These are phyloP conservation scores for Rhizoclosmatium sp. DNA, from an alignment of 192 early-diverging fungal genomes.

Conservation along the genomic window DNA sequence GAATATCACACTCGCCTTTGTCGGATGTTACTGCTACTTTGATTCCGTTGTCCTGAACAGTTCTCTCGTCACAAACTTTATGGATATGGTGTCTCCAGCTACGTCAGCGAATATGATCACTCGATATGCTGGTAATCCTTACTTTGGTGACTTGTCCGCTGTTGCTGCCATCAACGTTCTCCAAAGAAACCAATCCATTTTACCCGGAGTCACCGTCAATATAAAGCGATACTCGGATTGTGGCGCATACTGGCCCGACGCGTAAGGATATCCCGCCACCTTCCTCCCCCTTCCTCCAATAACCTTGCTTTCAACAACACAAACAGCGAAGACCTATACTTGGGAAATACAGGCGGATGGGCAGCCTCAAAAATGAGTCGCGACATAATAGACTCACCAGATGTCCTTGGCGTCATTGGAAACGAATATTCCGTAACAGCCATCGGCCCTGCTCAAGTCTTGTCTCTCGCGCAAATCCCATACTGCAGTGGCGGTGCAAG, in stretches of 20 bases:
- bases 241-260: constrained; percentile 5
- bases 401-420: constrained; percentile 10
- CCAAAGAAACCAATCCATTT: not conserved
- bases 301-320: not conserved
- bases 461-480: constrained; percentile 19
- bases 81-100: not conserved
- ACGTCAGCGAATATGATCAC: not conserved
- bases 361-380: not conserved
- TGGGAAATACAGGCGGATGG: constrained; percentile 14
- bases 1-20: not conserved
- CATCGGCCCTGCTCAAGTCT: not conserved
- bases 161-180: not conserved
- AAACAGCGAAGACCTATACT: not conserved
- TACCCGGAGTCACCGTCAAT: constrained; percentile 11
- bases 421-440: constrained; percentile 9
- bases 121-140: not conserved
- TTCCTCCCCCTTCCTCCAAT: too few relatives aligned
- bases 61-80: constrained; percentile 15
- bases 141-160: not conserved
- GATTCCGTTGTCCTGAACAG: not conserved
- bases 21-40: constrained; percentile 15
- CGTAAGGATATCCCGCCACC: not conserved
- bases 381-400: constrained; percentile 1
- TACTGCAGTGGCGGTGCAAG: constrained; percentile 4
- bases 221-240: constrained; percentile 22